Evolutionary conservation across 495 filamentous ascomycete genomes (phyloP), one percentile per base, ranked within the genome.

Genomic region (Apodospora peruviana): DNA sequence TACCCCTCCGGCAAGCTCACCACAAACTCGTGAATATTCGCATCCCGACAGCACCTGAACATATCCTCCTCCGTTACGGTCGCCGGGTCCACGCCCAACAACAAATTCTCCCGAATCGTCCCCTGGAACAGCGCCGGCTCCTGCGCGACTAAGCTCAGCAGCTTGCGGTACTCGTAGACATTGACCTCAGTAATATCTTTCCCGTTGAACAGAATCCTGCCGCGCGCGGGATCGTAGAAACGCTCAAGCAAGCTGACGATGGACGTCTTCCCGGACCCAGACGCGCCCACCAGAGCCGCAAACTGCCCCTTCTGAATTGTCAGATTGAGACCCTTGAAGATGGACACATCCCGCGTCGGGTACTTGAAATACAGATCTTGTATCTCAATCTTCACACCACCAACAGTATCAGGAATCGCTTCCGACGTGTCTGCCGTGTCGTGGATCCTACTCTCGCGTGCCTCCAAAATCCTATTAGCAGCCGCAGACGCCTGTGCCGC

Each of bases 201-300:
- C 1, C 72, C 76, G 56, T 83, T 73, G 41, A 78, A 58, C 0
- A 73, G 51, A 27, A 88, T 80, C 25, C 53, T 56, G 19, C 84
- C 84, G 18, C 64, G 62, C 4, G 60, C 63, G 0, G 75, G 63
- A 20, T 79, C 70, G 58, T 87, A 88, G 60, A 87, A 85, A 5
- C 70, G 60, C 63, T 85, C 82, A 1, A 89, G 62, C 0, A 89
- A 65, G 3, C 77, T 77, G 16, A 88, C 73, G 19, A 85, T 70
- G 14, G 81, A 87, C 1, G 78, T 83, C 56, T 91, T 91, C 11
- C 87, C 87, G 23, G 80, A 86, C 17, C 87, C 87, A 0, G 76
- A 82, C 0, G 83, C 68, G 2, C 87, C 87, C 5, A 89, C 86
- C 14, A 91, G 69, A 0, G 83, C 87, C 2, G 77, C 79, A 48